Evolutionary conservation across 371 early-diverging fungal genomes (phyloP).

Genomic region (Cokeromyces recurvatus): DNA sequence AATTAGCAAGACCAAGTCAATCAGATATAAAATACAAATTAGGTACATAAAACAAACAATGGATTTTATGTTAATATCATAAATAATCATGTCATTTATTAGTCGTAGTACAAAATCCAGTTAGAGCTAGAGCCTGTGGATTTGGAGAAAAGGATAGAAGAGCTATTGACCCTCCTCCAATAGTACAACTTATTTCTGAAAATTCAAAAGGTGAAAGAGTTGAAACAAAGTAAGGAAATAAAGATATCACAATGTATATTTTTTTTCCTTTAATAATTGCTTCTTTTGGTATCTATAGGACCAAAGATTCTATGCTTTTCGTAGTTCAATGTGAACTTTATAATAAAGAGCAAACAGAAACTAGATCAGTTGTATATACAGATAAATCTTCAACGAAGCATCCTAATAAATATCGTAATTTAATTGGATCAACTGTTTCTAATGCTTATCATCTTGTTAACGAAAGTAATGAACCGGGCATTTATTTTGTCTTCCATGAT

Average conservation of each 20-base stretch:
- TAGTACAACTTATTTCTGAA: constrained; percentile 26
- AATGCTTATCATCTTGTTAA: constrained; percentile 45
- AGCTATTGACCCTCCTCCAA: constrained; percentile 31
- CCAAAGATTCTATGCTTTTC: constrained; percentile 21
- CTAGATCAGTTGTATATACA: constrained; percentile 12
- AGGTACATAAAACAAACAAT: constrained; percentile 1
- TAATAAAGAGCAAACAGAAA: constrained; percentile 10
- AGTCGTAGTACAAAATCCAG: constrained; percentile 51
- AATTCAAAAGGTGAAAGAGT: constrained; percentile 12
- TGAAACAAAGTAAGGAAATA: constrained; percentile 3
- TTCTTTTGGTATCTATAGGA: constrained; percentile 2
- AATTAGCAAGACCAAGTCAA: constrained; percentile 6
- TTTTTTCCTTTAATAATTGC: no score
- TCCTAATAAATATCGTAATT: constrained; percentile 37
- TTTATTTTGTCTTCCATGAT: constrained; percentile 62
- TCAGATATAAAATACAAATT: constrained; percentile 2
- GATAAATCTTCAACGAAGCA: constrained; percentile 7
- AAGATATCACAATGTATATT: not conserved
- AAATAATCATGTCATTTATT: not conserved
- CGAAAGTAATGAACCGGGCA: constrained; percentile 39
- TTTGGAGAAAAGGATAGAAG: constrained; percentile 31
- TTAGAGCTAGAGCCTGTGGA: constrained; percentile 60
- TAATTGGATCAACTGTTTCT: constrained; percentile 53
- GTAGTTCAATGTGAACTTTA: constrained; percentile 23
- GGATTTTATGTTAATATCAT: not conserved